Evolutionary conservation across 495 filamentous ascomycete species (phyloP).

Genomic region (Podospora australis): DNA sequence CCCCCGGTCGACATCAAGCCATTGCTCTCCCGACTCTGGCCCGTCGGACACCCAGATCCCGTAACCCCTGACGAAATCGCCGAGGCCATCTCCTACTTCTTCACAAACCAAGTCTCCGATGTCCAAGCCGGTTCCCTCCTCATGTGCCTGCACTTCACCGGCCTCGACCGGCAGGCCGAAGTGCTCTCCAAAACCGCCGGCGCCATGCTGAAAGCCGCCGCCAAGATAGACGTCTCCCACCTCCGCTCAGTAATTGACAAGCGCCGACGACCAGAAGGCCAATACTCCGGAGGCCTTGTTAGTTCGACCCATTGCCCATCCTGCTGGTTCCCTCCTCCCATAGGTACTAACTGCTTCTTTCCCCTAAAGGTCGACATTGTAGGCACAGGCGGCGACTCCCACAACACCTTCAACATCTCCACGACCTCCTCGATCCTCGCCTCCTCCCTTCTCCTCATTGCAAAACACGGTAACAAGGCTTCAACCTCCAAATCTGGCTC

Average conservation of each 20-base stretch:
- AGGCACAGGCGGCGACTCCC: conserved; percentile 91
- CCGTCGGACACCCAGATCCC: conserved; percentile 38
- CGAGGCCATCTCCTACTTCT: conserved; percentile 77
- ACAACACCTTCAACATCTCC: conserved; percentile 96
- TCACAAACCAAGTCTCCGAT: conserved; percentile 73
- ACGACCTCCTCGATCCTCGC: conserved; percentile 91
- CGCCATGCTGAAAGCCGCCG: conserved; percentile 53
- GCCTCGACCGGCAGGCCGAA: conserved; percentile 65
- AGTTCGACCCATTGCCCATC: conserved; percentile 13
- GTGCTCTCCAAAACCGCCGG: conserved; percentile 71
- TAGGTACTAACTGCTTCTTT: conserved; percentile 2
- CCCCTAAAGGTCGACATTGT: conserved; percentile 80
- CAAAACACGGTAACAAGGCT: conserved; percentile 95
- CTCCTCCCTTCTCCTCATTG: conserved; percentile 70
- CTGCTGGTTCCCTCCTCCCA: neutral
- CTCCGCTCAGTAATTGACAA: conserved; percentile 42
- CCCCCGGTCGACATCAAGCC: conserved; percentile 62
- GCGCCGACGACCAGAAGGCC: conserved; percentile 55
- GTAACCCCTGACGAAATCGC: conserved; percentile 79
- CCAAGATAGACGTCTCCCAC: conserved; percentile 39
- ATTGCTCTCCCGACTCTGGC: conserved; percentile 73
- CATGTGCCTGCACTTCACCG: conserved; percentile 82
- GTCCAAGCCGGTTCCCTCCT: conserved; percentile 80
- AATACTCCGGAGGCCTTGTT: conserved; percentile 65
- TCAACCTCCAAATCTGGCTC: conserved; percentile 93